Conservation (phyloP, 495 filamentous ascomycete species). For the Aspergillus incahuasiensis region DNA sequence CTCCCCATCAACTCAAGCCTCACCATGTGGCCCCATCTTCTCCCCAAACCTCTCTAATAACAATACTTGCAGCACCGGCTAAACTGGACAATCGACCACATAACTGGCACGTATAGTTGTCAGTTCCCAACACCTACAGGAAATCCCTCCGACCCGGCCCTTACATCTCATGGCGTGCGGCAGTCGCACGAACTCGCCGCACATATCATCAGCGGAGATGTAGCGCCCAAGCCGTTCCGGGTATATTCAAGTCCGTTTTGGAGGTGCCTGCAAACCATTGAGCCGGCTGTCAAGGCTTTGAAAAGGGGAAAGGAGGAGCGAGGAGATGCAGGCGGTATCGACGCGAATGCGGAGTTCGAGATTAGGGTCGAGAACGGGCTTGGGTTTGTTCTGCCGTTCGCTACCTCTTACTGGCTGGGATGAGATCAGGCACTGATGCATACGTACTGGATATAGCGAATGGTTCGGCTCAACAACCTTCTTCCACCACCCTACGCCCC, state of each 20-base stretch:
- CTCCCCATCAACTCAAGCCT: neutral
- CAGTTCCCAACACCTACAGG: slow-evolving; percentile 74
- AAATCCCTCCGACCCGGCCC: slow-evolving; percentile 78
- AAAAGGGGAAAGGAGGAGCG: slow-evolving; percentile 7
- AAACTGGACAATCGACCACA: slow-evolving; percentile 77
- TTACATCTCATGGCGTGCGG: slow-evolving; percentile 77
- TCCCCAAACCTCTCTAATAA: slow-evolving; percentile 12
- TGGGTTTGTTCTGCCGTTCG: slow-evolving; percentile 41
- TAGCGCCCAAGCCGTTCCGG: slow-evolving; percentile 57
- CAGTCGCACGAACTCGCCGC: slow-evolving; percentile 76
- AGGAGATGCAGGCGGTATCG: neutral
- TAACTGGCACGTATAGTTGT: slow-evolving; percentile 66
- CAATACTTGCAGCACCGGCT: slow-evolving; percentile 70
- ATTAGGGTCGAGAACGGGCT: slow-evolving; percentile 72
- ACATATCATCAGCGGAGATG: slow-evolving; percentile 55
- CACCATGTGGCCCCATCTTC: neutral
- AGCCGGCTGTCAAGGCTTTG: slow-evolving; percentile 58
- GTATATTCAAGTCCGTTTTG: slow-evolving; percentile 88
- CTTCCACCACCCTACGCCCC: slow-evolving; percentile 82
- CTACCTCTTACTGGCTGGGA: neutral
- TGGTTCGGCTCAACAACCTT: slow-evolving; percentile 70
- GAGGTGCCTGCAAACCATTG: slow-evolving; percentile 84
- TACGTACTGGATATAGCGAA: slow-evolving; percentile 48
- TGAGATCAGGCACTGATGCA: neutral
- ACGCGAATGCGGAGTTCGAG: slow-evolving; percentile 23